phyloP scores from a whole-genome alignment of 2,329 filamentous ascomycete species.

The Calonectria multiphialidica region DNA sequence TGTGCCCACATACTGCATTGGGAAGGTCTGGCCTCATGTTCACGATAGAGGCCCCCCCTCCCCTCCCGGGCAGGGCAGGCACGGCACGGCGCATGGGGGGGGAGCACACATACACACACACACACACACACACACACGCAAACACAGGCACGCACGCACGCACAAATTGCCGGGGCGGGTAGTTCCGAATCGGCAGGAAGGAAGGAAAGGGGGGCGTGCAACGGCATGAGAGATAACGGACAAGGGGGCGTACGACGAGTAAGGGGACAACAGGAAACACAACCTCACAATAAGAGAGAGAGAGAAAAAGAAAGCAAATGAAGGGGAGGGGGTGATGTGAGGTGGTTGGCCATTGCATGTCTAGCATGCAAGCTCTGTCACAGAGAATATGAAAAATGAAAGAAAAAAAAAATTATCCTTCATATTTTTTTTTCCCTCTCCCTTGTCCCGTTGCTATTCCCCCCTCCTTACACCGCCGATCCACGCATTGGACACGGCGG shows the following conservation, averaged over 20 bases:
- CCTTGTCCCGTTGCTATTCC: not conserved
- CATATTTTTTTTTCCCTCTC: not conserved
- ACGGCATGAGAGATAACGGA: not conserved
- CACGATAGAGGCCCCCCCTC: not conserved
- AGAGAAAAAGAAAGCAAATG: not conserved
- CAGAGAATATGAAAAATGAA: no score
- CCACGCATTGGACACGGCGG: not conserved
- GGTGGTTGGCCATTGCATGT: not conserved
- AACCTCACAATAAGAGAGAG: not conserved
- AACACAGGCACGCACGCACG: no score
- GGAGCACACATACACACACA: not conserved
- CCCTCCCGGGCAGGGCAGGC: not conserved
- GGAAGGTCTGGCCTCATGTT: not conserved
- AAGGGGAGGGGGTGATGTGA: not conserved
- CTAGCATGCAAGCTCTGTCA: not conserved
- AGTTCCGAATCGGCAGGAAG: not conserved
- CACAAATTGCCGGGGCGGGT: not conserved
- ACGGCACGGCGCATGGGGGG: not conserved
- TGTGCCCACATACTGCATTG: not conserved
- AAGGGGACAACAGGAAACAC: not conserved
- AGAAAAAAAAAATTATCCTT: not conserved
- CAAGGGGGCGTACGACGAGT: not conserved
- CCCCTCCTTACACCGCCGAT: constrained; percentile 4
- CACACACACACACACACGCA: no score
- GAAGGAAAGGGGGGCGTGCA: not conserved